A percentile compares a stretch with the other conserved stretches of the same genome.
phyloP scores from a whole-genome alignment of 2,329 filamentous ascomycete genomes.

The Lecanosticta acicola region DNA sequence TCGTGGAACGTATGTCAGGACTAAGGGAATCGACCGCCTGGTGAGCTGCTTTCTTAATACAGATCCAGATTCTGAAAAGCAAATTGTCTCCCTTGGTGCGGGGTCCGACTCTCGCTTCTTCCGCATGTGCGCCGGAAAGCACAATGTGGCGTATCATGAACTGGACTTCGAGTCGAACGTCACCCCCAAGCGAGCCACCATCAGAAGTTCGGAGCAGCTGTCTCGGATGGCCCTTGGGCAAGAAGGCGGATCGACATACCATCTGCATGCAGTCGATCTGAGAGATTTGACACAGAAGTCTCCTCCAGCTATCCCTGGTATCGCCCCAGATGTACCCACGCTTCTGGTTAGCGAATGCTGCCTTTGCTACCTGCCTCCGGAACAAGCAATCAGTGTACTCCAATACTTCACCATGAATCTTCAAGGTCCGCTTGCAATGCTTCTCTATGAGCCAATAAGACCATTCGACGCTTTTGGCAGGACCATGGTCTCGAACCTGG shows the following conservation, averaged over 20 bases:
- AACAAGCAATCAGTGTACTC: slow-evolving; percentile 50
- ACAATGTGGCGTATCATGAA: slow-evolving; percentile 72
- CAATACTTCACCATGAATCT: slow-evolving; percentile 34
- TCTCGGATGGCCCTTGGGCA: slow-evolving; percentile 17
- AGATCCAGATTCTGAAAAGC: slow-evolving; percentile 35
- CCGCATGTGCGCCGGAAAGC: slow-evolving; percentile 52
- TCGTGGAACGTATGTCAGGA: slow-evolving; percentile 90
- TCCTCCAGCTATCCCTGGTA: slow-evolving; percentile 37
- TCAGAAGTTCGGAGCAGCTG: slow-evolving; percentile 22
- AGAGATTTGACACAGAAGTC: slow-evolving; percentile 48
- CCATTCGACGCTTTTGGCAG: slow-evolving; percentile 81
- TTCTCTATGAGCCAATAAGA: slow-evolving; percentile 85
- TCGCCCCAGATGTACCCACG: slow-evolving; percentile 61
- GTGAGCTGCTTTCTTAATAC: slow-evolving; percentile 62
- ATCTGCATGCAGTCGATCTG: slow-evolving; percentile 60
- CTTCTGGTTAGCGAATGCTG: slow-evolving; percentile 92
- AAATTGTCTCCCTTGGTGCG: slow-evolving; percentile 88
- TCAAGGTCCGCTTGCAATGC: slow-evolving; percentile 50
- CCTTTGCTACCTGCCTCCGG: slow-evolving; percentile 73
- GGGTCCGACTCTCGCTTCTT: slow-evolving; percentile 90
- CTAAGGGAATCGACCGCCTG: slow-evolving; percentile 72
- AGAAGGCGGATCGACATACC: slow-evolving; percentile 40
- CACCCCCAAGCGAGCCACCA: slow-evolving; percentile 23
- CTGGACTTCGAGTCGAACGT: slow-evolving; percentile 74
- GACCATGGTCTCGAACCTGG: slow-evolving; percentile 88